Percentiles rank a stretch among this genome's conserved stretches.
These are phyloP conservation scores for Candida germanica DNA, from an alignment of 805 yeast genomes.

Conservation along the genomic window DNA sequence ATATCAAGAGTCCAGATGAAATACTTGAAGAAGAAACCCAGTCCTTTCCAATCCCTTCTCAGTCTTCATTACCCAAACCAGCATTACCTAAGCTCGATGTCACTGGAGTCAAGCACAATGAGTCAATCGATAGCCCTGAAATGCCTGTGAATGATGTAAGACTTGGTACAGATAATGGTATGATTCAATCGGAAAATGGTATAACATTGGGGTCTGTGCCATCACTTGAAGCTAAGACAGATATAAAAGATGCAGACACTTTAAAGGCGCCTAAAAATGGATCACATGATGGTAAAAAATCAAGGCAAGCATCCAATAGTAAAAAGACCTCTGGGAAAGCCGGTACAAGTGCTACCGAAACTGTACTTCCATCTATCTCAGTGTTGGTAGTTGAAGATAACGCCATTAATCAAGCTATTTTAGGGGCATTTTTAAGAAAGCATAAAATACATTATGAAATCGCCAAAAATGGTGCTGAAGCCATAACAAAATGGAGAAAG, in stretches of 20 bases:
- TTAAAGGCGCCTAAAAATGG: background rate
- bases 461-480: conserved; percentile 93
- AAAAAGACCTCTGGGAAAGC: conserved; percentile 8
- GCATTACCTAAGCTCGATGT: conserved; percentile 7
- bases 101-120: background rate
- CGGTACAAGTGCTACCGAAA: conserved; percentile 42
- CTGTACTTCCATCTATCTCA: conserved; percentile 82
- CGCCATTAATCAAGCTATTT: conserved; percentile 86
- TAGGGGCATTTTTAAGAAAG: conserved; percentile 82
- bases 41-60: conserved; percentile 1
- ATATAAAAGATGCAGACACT: background rate
- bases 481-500: conserved; percentile 87
- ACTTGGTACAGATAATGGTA: background rate
- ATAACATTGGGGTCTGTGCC: background rate
- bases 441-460: conserved; percentile 81
- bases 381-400: conserved; percentile 96
- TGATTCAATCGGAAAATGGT: background rate
- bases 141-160: conserved; percentile 6
- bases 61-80: conserved; percentile 1
- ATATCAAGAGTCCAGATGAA: conserved; percentile 7
- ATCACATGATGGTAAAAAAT: conserved; percentile 3
- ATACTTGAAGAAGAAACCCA: background rate
- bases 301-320: conserved; percentile 10
- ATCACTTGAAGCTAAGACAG: background rate
- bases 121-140: conserved; percentile 8